Conservation (phyloP, 2,329 filamentous ascomycete species). For the Shiraia bambusicola region DNA sequence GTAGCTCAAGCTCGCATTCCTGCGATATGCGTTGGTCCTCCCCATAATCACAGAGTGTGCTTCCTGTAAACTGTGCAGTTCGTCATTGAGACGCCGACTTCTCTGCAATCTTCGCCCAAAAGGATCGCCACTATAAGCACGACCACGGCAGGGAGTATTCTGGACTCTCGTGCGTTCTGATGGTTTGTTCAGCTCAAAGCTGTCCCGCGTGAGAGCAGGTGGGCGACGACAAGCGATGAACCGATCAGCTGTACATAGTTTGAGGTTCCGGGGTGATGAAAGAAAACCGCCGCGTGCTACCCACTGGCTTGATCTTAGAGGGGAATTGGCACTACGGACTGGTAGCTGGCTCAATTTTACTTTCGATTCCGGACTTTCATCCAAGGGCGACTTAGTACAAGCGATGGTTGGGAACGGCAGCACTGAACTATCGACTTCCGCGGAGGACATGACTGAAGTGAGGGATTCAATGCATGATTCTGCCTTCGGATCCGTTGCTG, state of each 20-base stretch:
- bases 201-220: constrained; percentile 47
- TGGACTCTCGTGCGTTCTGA: constrained; percentile 48
- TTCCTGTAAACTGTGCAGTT: constrained; percentile 36
- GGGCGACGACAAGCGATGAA: constrained; percentile 57
- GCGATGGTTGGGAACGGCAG: constrained; percentile 1
- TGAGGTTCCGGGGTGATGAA: constrained; percentile 18
- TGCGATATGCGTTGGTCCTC: constrained; percentile 19
- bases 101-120: constrained; percentile 51
- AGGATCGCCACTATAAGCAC: constrained; percentile 52
- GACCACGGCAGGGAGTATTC: constrained; percentile 51
- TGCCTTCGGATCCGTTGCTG: constrained; percentile 1
- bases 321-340: constrained; percentile 30
- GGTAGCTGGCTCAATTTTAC: constrained; percentile 16
- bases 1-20: constrained; percentile 20
- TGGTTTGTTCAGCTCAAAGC: constrained; percentile 56
- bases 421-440: constrained; percentile 1
- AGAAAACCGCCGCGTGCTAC: constrained; percentile 25
- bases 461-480: constrained; percentile 3
- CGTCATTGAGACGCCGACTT: constrained; percentile 35
- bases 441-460: not conserved
- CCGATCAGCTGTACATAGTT: constrained; percentile 54
- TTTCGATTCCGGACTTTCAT: not conserved
- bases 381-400: not conserved
- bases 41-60: constrained; percentile 31
- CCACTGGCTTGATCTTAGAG: constrained; percentile 39